Evolutionary conservation across 2,329 filamentous ascomycete species (phyloP), one percentile per base, ranked within the genome.

Genomic region (Septoria petroselini): DNA sequence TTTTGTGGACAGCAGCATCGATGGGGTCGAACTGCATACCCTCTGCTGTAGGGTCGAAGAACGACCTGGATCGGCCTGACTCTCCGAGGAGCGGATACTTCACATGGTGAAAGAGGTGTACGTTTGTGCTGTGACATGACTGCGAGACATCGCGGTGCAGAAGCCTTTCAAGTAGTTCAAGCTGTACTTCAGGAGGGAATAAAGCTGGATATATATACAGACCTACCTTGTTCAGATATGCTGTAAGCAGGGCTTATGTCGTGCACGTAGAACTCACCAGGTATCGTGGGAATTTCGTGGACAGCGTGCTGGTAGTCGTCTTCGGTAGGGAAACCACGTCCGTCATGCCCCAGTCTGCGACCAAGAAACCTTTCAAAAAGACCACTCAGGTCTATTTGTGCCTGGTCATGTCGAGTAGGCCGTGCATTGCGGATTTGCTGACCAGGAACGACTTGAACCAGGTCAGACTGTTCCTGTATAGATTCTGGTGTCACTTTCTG

Each of bases 81-180:
- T 17, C 4, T n/a, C 23, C 67, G 2, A 52, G 15, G 2, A 61
- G 41, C 3, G 79, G 76, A 60, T 91, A 91, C 5, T 80, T 76
- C 4, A 95, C 67, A 25, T 82, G 65, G 68, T 91, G 88, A 70
- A 94, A 88, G 1, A 89, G 76, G 69, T 94, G 86, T n/a, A 97
- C 74, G 68, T 97, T 98, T 44, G 91, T 97, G 63, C 86, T 80
- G 66, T 97, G 90, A 3, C 73, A 66, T 2, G 83, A 81, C 57
- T 86, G 80, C 53, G 83, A 82, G 12, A 95, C 79, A 67, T 95
- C 86, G 42, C 80, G 79, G 70, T 94, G 88, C 23, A 96, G 74
- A 55, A 95, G 78, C 47, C 80, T 82, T 37, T 81, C 81, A 4
- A 97, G 76, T 2, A 97, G 75, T 30, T 74, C 71, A 52, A 76